Evolutionary conservation across 2,329 filamentous ascomycete genomes (phyloP), one percentile per base, ranked within the genome.

Genomic region (Fusarium nanum): DNA sequence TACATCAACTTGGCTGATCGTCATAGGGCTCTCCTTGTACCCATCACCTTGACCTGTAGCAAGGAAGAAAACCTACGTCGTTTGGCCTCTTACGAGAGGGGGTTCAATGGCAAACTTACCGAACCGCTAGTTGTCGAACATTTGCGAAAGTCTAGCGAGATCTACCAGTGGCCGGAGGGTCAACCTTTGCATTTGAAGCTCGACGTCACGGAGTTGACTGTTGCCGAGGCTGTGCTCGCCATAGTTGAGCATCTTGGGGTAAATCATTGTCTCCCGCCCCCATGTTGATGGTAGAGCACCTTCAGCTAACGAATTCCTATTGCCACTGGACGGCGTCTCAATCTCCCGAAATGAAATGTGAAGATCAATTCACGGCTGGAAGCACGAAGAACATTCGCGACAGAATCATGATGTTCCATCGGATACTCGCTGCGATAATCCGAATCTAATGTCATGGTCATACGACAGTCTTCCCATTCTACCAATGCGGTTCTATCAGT

Each of bases 21-120:
- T 3, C 27, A 48, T 1, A n/a, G 2, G 22, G 18, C 9, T 58
- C 13, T 10, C 8, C 27, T 53, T 14, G 10, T 58, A 1, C 27
- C 47, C 4, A 16, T 57, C 5, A 49, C 34, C 11, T 13, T 58
- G 3, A 53, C 27, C n/a, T 53, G 56, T 3, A n/a, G 22, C 22
- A 22, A 11, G 27, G 27, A 58, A 8, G 56, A 58, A 4, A 53
- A 58, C 5, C 13, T 58, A 6, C 56, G 37, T 7, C 56, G 46
- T 6, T 16, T 58, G 13, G 13, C 11, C 13, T 53, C 46, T 16
- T 10, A 27, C 12, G 56, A 58, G 8, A 14, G 34, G 2, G 20
- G 12, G 1, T 10, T 5, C 4, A 27, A 53, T 20, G 56, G 37
- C 5, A 58, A 53, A 2, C 16, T 54, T 5, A 28, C 27, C 3